Evolutionary conservation across 208 protist species (phyloP).

Genomic region (Crithidia sp.): DNA sequence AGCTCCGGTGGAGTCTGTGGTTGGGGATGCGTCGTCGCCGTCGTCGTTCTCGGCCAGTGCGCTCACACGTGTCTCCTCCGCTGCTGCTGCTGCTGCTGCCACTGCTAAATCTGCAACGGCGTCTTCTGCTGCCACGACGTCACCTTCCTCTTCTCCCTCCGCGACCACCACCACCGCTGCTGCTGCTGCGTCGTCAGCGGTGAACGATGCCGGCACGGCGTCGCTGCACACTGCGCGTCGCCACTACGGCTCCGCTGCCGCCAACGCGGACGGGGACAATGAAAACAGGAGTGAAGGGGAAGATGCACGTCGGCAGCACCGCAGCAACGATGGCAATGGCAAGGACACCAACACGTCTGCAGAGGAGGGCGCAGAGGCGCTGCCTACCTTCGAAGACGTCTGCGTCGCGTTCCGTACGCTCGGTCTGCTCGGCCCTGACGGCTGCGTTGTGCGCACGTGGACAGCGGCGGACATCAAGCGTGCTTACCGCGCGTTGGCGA

Average conservation of each 20-base stretch:
- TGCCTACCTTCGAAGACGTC: slow-evolving; percentile 24
- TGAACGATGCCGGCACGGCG: too few species aligned
- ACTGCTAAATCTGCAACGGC: too few species aligned
- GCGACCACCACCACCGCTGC: neutral
- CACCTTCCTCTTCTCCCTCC: neutral
- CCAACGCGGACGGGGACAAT: neutral
- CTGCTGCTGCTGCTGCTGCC: neutral
- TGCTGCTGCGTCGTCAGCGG: neutral
- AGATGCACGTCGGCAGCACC: too few species aligned
- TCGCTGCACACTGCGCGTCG: slow-evolving; percentile 11
- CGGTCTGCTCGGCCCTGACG: slow-evolving; percentile 23
- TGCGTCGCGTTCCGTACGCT: slow-evolving; percentile 29
- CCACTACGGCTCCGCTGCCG: slow-evolving; percentile 2
- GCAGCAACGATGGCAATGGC: neutral
- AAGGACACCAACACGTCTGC: neutral
- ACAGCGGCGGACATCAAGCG: slow-evolving; percentile 42
- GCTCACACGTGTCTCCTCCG: neutral
- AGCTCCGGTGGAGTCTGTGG: too few species aligned
- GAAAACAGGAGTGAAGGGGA: too few species aligned
- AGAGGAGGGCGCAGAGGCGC: neutral
- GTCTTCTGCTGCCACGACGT: neutral
- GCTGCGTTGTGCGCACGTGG: slow-evolving; percentile 24
- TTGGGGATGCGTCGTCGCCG: too few species aligned
- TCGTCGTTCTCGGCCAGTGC: too few species aligned
- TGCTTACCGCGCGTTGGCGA: slow-evolving; percentile 45